Evolutionary conservation across 83 land plant species (phyloP).

Genomic region (Larix sibirica): DNA sequence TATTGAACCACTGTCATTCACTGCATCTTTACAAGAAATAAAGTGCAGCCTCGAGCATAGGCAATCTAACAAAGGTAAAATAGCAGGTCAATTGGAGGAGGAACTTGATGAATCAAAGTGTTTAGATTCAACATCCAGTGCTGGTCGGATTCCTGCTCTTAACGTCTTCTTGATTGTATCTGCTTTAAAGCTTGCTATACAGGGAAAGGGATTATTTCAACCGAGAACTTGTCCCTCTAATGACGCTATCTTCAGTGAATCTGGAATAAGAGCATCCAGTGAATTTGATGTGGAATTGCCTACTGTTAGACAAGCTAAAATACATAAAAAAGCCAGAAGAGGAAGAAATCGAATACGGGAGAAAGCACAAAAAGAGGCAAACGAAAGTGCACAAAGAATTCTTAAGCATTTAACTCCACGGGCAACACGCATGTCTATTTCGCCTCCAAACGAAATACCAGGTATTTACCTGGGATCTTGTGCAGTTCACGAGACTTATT

Average conservation of each 20-base stretch:
- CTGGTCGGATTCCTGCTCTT: not conserved
- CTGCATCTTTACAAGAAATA: not conserved
- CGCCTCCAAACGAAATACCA: slow-evolving; percentile 11
- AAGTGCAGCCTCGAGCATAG: not conserved
- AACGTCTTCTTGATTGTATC: not conserved
- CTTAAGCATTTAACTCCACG: slow-evolving; percentile 7
- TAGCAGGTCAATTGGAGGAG: not conserved
- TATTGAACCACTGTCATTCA: not conserved
- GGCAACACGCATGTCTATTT: not conserved
- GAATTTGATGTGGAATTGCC: slow-evolving; percentile 1
- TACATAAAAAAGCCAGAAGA: not conserved
- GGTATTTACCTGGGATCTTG: not conserved
- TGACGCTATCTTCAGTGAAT: not conserved
- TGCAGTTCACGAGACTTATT: not conserved
- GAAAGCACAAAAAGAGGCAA: slow-evolving; percentile 16
- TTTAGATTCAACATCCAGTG: not conserved
- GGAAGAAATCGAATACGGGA: not conserved
- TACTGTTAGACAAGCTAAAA: not conserved
- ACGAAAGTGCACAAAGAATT: slow-evolving; percentile 13
- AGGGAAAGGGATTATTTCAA: not conserved
- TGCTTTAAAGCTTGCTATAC: not conserved
- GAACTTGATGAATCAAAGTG: not conserved
- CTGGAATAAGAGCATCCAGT: slow-evolving; percentile 5
- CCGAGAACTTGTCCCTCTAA: not conserved
- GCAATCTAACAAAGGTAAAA: not conserved